Percentiles rank a stretch among this genome's conserved stretches.
phyloP scores from a whole-genome alignment of 495 filamentous ascomycete genomes.

The Daldinia bambusicola region DNA sequence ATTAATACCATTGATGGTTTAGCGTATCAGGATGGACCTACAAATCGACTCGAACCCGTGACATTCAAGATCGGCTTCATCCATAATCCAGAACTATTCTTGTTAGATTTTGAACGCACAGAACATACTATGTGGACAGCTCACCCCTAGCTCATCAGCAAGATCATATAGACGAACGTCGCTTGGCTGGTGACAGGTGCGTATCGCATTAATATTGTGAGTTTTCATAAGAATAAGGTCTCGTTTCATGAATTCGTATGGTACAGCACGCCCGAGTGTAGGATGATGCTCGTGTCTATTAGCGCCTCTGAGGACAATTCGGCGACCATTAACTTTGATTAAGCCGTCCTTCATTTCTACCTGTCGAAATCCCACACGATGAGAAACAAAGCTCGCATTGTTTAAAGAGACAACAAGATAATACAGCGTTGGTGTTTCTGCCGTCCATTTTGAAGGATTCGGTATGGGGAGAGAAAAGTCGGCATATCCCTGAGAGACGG shows the following conservation, averaged over 20 bases:
- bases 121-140: neutral
- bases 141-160: constrained; percentile 69
- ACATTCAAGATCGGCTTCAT: constrained; percentile 77
- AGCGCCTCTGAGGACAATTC: constrained; percentile 67
- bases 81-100: constrained; percentile 69
- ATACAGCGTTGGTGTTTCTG: constrained; percentile 71
- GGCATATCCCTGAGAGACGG: constrained; percentile 15
- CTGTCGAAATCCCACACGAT: constrained; percentile 67
- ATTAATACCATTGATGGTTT: constrained; percentile 15
- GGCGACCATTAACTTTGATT: constrained; percentile 67
- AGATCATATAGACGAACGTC: constrained; percentile 68
- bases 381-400: constrained; percentile 52
- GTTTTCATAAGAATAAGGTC: constrained; percentile 74
- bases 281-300: constrained; percentile 75
- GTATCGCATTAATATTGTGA: constrained; percentile 73
- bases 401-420: constrained; percentile 54
- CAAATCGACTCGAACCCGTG: constrained; percentile 69
- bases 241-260: constrained; percentile 62
- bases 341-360: constrained; percentile 67
- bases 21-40: constrained; percentile 2
- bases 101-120: too few species aligned
- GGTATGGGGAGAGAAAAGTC: constrained; percentile 55
- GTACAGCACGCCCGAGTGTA: constrained; percentile 66
- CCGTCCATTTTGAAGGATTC: constrained; percentile 70
- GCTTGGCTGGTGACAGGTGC: constrained; percentile 71